phyloP scores from a whole-genome alignment of 2,329 filamentous ascomycete species.

The Paracamarosporium sp. region DNA sequence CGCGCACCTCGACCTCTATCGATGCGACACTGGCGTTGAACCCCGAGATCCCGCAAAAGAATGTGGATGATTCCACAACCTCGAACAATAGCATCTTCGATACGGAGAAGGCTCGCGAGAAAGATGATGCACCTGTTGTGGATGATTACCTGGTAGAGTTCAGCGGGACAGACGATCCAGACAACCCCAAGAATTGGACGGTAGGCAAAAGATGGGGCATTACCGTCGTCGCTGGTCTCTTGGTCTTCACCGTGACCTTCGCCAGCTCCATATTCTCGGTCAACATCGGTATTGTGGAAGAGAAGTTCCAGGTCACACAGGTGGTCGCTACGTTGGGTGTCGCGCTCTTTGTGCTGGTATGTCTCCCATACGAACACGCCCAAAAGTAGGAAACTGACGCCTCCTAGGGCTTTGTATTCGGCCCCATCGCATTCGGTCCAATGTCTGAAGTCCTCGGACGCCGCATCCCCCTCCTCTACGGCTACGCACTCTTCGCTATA shows the following conservation, averaged over 20 bases:
- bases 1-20: slow-evolving; percentile 9
- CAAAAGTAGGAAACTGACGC: slow-evolving; percentile 3
- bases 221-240: slow-evolving; percentile 66
- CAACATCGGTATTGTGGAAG: slow-evolving; percentile 61
- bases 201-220: slow-evolving; percentile 71
- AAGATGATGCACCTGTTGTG: slow-evolving; percentile 60
- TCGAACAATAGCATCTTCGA: slow-evolving; percentile 10
- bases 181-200: slow-evolving; percentile 74
- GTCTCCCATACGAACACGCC: not conserved
- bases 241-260: slow-evolving; percentile 52
- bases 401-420: slow-evolving; percentile 58
- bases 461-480: slow-evolving; percentile 37
- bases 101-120: slow-evolving; percentile 8
- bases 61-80: slow-evolving; percentile 11
- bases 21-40: not conserved
- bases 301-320: slow-evolving; percentile 53
- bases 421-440: slow-evolving; percentile 52
- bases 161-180: slow-evolving; percentile 73
- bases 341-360: slow-evolving; percentile 53
- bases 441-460: slow-evolving; percentile 60
- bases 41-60: slow-evolving; percentile 8
- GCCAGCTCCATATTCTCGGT: slow-evolving; percentile 66
- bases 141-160: slow-evolving; percentile 67
- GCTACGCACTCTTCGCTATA: slow-evolving; percentile 46
- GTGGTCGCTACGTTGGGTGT: slow-evolving; percentile 59